phyloP scores from a whole-genome alignment of 768 basidiomycete species.

The Sporobolomyces phaffii region DNA sequence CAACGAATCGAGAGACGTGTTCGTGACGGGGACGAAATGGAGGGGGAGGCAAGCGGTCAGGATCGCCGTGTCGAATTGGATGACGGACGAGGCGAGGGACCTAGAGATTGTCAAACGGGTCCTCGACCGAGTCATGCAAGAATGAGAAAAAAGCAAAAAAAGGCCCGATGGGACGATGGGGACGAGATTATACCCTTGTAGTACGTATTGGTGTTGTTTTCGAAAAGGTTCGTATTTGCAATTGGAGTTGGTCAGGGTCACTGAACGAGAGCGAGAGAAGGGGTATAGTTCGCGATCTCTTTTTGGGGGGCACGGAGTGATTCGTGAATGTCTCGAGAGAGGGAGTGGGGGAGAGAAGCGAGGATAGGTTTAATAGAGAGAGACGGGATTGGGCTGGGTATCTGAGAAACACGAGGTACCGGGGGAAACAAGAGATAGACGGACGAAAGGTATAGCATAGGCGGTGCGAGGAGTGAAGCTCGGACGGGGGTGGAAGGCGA shows the following conservation, averaged over 20 bases:
- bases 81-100: conserved; percentile 41
- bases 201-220: too few relatives aligned
- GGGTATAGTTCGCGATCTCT: not conserved
- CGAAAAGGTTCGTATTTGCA: conserved; percentile 2
- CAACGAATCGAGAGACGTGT: conserved; percentile 47
- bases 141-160: not conserved
- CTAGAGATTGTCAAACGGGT: conserved; percentile 41
- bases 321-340: too few relatives aligned
- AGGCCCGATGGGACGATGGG: too few relatives aligned
- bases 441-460: not conserved
- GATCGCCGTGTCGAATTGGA: conserved; percentile 49
- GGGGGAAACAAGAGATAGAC: not conserved
- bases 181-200: too few relatives aligned
- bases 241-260: too few relatives aligned
- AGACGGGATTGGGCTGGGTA: too few relatives aligned
- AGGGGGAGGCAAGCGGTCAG: conserved; percentile 47
- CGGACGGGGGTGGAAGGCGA: too few relatives aligned
- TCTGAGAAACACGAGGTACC: too few relatives aligned
- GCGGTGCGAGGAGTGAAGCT: too few relatives aligned
- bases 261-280: not conserved
- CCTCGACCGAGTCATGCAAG: conserved; percentile 41
- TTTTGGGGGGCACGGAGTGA: too few relatives aligned
- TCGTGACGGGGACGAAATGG: conserved; percentile 48
- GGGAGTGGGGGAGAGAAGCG: not conserved
- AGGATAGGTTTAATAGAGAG: not conserved